A percentile compares a stretch with the other conserved stretches of the same genome.
These are phyloP conservation scores for Dentipellis sp. DNA, from an alignment of 768 basidiomycete genomes.

Conservation along the genomic window DNA sequence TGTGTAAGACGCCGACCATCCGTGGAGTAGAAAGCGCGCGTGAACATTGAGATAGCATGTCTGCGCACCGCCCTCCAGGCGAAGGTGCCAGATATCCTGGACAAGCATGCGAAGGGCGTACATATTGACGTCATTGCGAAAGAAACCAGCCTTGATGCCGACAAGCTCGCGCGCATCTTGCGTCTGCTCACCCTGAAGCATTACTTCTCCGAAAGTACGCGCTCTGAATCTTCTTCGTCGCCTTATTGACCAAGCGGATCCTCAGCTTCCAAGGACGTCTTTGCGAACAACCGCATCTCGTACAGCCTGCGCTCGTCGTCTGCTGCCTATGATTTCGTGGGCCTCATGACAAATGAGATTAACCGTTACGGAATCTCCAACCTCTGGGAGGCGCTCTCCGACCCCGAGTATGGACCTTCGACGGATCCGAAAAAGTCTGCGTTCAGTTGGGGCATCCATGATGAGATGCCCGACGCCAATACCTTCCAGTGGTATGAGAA, in stretches of 20 bases:
- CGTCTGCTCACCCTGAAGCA: conserved; percentile 33
- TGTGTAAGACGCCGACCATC: background rate
- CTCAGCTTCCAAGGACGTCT: conserved; percentile 22
- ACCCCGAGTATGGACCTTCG: conserved; percentile 1
- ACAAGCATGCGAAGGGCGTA: conserved; percentile 26
- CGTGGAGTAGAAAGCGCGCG: conserved; percentile 1
- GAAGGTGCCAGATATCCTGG: conserved; percentile 30
- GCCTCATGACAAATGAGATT: background rate
- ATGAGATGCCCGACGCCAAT: background rate
- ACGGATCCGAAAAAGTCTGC: background rate
- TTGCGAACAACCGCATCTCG: conserved; percentile 28
- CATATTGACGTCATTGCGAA: conserved; percentile 24
- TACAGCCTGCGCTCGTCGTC: conserved; percentile 18
- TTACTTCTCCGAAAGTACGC: conserved; percentile 26
- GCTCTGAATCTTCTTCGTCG: background rate
- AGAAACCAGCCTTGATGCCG: conserved; percentile 22
- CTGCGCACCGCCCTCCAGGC: conserved; percentile 25
- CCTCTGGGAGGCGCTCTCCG: background rate
- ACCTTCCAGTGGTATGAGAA: background rate
- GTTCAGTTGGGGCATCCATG: background rate
- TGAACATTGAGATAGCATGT: conserved; percentile 16
- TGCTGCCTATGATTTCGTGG: background rate
- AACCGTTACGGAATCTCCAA: background rate
- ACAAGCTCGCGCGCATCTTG: conserved; percentile 30
- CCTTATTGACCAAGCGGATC: background rate